Base-by-base conservation (phyloP, 495 filamentous ascomycete genomes). In the Penicillium pulvis region DNA sequence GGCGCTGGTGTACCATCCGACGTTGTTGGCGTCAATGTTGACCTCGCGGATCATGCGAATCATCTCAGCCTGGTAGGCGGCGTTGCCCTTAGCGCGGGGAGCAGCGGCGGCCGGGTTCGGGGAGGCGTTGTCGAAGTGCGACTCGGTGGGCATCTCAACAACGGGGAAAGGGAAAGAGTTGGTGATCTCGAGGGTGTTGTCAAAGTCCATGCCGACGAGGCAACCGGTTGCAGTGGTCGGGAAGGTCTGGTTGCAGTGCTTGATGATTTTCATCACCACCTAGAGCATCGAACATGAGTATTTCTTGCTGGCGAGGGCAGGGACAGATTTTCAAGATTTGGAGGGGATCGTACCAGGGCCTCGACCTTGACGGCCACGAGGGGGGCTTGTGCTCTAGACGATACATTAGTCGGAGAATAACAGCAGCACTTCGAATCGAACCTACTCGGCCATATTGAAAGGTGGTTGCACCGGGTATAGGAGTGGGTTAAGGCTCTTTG, bases 1-100 rank as follows among this genome's bases (percentile, higher is more conserved):
- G 57, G 93, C 92, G 75, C 92, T 97, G 54, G 91, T 96, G 76
- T 98, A 98, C 93, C 93, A 98, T 57, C 94, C 94, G 55, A 95
- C 92, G 65, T 91, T 96, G 79, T 98, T 96, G 60, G 94, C 94
- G 73, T 98, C 94, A 55, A 98, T 90, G 71, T 98, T 98, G 64
- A 98, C 95, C 75, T 97, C 95, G 69, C 92, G 86, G 39, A 98
- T 81, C 74, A 92, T 93, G 62, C 90, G 89, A 71, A 98, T 92
- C 94, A 98, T 98, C 76, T 98, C 95, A 58, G 87, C 89, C 78
- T 97, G 93, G 74, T 98, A 98, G 58, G 77, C 79, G 16, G 85
- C 81, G 71, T 96, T 97, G 49, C 90, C 83, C 80, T 98, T 98
- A 19, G 92, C 87, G 53, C 94, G 85, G 56, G 94, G 94, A 36